Conservation (phyloP, 1,284 basidiomycete genomes). For the Pisolithus thermaeus region DNA sequence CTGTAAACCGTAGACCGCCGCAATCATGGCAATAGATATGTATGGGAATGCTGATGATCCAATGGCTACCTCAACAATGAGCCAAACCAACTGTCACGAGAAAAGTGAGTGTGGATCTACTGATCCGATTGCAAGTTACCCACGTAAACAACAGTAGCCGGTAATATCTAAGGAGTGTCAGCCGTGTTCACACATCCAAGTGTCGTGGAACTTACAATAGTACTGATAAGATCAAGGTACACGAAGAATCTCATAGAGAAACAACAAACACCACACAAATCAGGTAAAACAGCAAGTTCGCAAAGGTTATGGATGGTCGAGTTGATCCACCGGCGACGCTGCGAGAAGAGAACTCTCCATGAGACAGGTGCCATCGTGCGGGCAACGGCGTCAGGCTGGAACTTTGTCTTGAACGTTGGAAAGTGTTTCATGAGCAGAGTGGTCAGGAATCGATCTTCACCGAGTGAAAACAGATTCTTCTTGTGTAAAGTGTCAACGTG, state of each 20-base stretch:
- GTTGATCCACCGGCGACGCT: constrained; percentile 98
- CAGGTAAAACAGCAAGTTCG: constrained; percentile 87
- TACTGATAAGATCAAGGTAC: constrained; percentile 90
- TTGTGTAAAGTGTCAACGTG: constrained; percentile 91
- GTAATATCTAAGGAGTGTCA: constrained; percentile 62
- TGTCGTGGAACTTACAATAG: constrained; percentile 55
- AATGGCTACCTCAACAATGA: constrained; percentile 77
- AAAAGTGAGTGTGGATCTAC: constrained; percentile 3
- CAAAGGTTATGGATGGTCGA: constrained; percentile 97
- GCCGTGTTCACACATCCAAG: constrained; percentile 1
- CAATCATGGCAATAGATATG: constrained; percentile 91
- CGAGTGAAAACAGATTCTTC: constrained; percentile 95
- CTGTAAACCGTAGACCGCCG: constrained; percentile 77
- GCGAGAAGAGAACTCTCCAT: constrained; percentile 87
- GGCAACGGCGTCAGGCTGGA: constrained; percentile 83
- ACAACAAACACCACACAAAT: constrained; percentile 95
- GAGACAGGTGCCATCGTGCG: constrained; percentile 90
- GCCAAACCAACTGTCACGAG: constrained; percentile 65
- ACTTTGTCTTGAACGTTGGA: constrained; percentile 96
- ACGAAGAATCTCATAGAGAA: constrained; percentile 99
- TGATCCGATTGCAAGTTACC: constrained; percentile 26
- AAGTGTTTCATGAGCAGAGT: constrained; percentile 97
- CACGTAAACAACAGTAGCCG: constrained; percentile 91
- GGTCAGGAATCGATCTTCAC: constrained; percentile 97
- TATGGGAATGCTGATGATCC: constrained; percentile 69